Conservation (phyloP, 805 yeast genomes). For the Ogataea paraovalis region DNA sequence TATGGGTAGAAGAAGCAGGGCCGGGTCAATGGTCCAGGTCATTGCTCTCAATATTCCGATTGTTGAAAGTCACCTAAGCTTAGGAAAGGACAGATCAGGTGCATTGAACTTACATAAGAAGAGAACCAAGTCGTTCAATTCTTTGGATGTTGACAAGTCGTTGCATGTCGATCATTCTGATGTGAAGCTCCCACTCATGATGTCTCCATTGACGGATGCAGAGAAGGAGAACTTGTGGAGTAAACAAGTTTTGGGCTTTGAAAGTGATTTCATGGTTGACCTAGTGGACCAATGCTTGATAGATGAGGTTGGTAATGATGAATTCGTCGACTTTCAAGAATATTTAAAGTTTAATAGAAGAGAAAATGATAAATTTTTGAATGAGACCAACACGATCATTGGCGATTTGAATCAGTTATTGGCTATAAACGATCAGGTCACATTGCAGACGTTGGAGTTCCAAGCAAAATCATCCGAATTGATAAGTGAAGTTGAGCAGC, state of each 20-base stretch:
- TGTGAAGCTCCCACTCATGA: not conserved
- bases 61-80: constrained; percentile 22
- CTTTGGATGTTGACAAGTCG: not conserved
- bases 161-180: not conserved
- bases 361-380: constrained; percentile 36
- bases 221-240: constrained; percentile 36
- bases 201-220: constrained; percentile 36
- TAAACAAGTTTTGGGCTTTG: constrained; percentile 35
- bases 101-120: not conserved
- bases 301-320: constrained; percentile 35
- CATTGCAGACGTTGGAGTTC: constrained; percentile 59
- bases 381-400: constrained; percentile 43
- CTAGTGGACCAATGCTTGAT: constrained; percentile 38
- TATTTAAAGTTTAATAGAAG: constrained; percentile 24
- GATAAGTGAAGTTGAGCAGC: constrained; percentile 41
- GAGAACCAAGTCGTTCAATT: constrained; percentile 13
- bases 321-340: constrained; percentile 35
- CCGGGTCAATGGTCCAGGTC: constrained; percentile 58
- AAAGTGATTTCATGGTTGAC: constrained; percentile 38
- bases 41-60: constrained; percentile 55
- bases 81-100: constrained; percentile 1
- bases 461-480: constrained; percentile 52
- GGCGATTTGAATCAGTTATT: constrained; percentile 45
- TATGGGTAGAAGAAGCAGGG: constrained; percentile 37
- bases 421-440: constrained; percentile 52